Base-by-base conservation (phyloP, 352 stramenopile species). In the Globisporangium rhizosaccharum region DNA sequence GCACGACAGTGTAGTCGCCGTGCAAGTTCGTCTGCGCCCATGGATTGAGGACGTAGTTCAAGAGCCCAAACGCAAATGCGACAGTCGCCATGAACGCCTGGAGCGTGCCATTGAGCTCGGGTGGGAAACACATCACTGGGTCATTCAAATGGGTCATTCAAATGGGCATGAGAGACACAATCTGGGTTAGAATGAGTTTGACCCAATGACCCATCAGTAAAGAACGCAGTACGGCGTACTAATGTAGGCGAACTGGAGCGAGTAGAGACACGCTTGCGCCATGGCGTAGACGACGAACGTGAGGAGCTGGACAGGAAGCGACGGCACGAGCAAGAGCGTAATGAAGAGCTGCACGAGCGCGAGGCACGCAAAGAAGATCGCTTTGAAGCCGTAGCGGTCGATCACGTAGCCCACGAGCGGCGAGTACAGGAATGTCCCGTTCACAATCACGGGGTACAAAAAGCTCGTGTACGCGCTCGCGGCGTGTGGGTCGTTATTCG, bases 161-260 rank as follows among this genome's bases (percentile, higher is more conserved):
- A 42, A 2, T 37, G 8, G 41, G 17, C 23, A 23, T 23, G 23
- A 23, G 23, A 23, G 23, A 23, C 23, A 23, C 23, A 23, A 23
- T 14, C 46, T 8, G 36, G 3, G 39, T 18, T 36, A 66, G 30
- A 64, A 17, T 41, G 61, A 41, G 1, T 33, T 25, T 2, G 14
- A 30, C 7, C 10, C 30, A 15, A 48, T 30, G 3, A 20, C 12
- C 3, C 30, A 44, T 1, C 28, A 33, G 28, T 2, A 33, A 33
- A 33, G 28, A 33, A 33, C 28, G 3, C 28, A 33, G 39, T 6
- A 48, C 33, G 1, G 80, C 81, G 67, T 64, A 91, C 83, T 91
- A 63, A 91, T 91, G 53, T 91, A 93, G 25, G 83, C 84, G 58
- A 93, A 92, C 49, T 92, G 83, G n/a, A 92, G 71, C 17, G 80